Conservation (phyloP, 1,139 yeast genomes). For the Saccharomyces hybrid region DNA sequence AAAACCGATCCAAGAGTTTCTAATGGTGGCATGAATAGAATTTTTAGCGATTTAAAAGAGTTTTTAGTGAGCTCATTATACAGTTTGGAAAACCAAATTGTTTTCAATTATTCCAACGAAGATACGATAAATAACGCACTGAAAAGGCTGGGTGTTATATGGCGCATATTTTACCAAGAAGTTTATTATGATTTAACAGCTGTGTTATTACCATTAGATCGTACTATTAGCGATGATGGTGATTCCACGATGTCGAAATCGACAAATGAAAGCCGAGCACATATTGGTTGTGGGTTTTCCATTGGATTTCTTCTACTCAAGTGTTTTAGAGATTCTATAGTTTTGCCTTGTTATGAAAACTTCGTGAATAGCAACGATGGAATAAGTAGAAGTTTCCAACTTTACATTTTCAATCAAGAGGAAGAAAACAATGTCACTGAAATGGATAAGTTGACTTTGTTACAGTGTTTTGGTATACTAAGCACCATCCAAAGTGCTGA, state of each 20-base stretch:
- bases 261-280: constrained; percentile 29
- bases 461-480: constrained; percentile 52
- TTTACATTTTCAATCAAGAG: constrained; percentile 30
- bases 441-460: constrained; percentile 35
- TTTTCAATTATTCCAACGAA: constrained; percentile 28
- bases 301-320: constrained; percentile 31
- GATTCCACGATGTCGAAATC: constrained; percentile 20
- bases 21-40: constrained; percentile 14
- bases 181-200: constrained; percentile 53
- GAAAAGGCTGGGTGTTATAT: constrained; percentile 37
- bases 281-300: constrained; percentile 32
- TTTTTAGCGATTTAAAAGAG: constrained; percentile 41
- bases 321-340: constrained; percentile 44
- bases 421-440: constrained; percentile 30
- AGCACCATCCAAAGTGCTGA: constrained; percentile 45
- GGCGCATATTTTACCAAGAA: constrained; percentile 50
- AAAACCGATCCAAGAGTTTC: constrained; percentile 20
- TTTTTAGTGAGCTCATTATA: constrained; percentile 40
- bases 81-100: constrained; percentile 37
- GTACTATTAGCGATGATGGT: constrained; percentile 13
- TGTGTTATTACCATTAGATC: constrained; percentile 51
- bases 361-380: constrained; percentile 30
- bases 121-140: constrained; percentile 30
- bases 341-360: constrained; percentile 41
- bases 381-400: constrained; percentile 26